Evolutionary conservation across 768 basidiomycete genomes (phyloP).

Genomic region (Lentinula sp.): DNA sequence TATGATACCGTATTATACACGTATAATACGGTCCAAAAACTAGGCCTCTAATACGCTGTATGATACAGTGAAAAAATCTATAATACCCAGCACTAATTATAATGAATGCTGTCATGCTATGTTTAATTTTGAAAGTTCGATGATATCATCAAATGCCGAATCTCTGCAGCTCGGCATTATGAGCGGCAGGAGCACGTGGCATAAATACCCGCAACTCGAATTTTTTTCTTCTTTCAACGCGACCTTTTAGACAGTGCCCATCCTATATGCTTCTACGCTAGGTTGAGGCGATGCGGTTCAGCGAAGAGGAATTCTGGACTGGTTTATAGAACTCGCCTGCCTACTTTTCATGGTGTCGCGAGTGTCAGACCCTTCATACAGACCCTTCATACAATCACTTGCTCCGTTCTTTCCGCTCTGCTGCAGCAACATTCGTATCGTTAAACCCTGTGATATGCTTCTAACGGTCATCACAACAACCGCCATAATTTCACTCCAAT

Average conservation of each 20-base stretch:
- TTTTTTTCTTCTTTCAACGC: slow-evolving; percentile 5
- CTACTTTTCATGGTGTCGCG: slow-evolving; percentile 11
- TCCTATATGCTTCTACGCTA: slow-evolving; percentile 8
- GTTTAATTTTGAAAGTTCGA: too few relatives aligned
- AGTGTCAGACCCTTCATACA: slow-evolving; percentile 29
- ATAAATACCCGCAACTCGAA: neutral
- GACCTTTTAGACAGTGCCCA: slow-evolving; percentile 17
- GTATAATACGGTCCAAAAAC: too few relatives aligned
- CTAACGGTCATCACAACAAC: too few relatives aligned
- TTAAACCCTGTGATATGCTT: neutral
- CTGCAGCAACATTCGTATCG: neutral
- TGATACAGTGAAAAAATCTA: too few relatives aligned
- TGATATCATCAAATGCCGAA: too few relatives aligned
- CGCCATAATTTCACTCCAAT: too few relatives aligned
- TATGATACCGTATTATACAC: too few relatives aligned
- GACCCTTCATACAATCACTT: slow-evolving; percentile 11
- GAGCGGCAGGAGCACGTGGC: too few relatives aligned
- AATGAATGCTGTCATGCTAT: neutral
- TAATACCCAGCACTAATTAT: too few relatives aligned
- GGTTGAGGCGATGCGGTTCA: slow-evolving; percentile 17
- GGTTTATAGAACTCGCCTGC: slow-evolving; percentile 13
- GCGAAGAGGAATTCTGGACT: slow-evolving; percentile 11
- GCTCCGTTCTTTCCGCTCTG: neutral
- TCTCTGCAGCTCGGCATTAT: too few relatives aligned
- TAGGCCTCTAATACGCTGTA: too few relatives aligned